Evolutionary conservation across 1,284 basidiomycete species (phyloP).

Genomic region (Microbotryum scabiosae): DNA sequence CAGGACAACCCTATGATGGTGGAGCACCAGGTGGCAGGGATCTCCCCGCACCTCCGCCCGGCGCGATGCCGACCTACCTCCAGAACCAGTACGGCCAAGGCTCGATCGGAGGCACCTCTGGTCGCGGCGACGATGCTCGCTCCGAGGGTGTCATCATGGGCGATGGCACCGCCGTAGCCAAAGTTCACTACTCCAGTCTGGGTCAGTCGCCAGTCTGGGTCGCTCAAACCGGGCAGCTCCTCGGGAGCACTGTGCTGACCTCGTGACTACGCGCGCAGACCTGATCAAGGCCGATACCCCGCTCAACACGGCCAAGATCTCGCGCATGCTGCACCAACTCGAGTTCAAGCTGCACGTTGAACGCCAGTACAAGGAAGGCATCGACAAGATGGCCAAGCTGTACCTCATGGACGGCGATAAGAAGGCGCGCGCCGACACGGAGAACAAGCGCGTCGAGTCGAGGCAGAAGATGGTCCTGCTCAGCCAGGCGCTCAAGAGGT

Average conservation of each 20-base stretch:
- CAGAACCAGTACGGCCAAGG: conserved; percentile 13
- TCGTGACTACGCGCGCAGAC: conserved; percentile 46
- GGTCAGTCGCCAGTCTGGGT: conserved; percentile 19
- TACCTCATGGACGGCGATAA: conserved; percentile 87
- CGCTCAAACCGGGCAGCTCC: background rate
- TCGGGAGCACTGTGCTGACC: background rate
- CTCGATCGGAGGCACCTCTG: conserved; percentile 2
- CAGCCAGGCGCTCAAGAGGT: conserved; percentile 83
- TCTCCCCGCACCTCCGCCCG: conserved; percentile 17
- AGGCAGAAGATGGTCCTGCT: conserved; percentile 94
- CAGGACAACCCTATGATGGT: too few relatives aligned
- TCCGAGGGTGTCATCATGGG: background rate
- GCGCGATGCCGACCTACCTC: conserved; percentile 22
- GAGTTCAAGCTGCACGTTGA: conserved; percentile 99
- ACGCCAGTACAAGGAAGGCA: conserved; percentile 94
- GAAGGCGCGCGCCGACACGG: conserved; percentile 76
- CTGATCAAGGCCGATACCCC: conserved; percentile 97
- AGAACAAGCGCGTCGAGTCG: conserved; percentile 85
- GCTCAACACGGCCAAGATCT: conserved; percentile 91
- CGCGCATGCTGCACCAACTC: conserved; percentile 94
- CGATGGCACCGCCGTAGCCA: conserved; percentile 4
- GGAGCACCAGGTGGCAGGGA: background rate
- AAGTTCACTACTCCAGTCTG: conserved; percentile 32
- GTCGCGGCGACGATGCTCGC: background rate
- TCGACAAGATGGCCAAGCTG: conserved; percentile 86